A percentile compares a stretch with the other conserved stretches of the same genome.
Conservation (phyloP, 257 asterid species). For the Sherardia arvensis region DNA sequence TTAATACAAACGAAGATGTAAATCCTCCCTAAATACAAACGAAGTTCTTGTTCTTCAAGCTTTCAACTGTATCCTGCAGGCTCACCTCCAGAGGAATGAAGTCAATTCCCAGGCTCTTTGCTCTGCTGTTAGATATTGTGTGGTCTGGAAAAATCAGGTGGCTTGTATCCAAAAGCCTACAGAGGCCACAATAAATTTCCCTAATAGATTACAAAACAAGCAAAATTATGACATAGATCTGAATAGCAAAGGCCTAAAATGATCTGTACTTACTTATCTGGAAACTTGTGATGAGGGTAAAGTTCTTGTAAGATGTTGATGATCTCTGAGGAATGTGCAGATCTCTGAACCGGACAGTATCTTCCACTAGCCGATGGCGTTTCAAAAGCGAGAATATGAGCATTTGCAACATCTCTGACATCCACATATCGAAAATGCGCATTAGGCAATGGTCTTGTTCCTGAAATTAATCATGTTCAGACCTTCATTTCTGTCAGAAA, state of each 20-base stretch:
- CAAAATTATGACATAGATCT: no score
- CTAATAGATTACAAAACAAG: not conserved
- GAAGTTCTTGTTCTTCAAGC: not conserved
- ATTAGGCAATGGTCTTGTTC: not conserved
- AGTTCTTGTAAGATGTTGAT: constrained; percentile 34
- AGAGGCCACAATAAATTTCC: not conserved
- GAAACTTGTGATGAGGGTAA: constrained; percentile 36
- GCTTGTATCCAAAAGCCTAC: not conserved
- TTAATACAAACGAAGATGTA: no score
- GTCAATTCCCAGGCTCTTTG: not conserved
- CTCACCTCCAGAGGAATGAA: not conserved
- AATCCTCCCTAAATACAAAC: not conserved
- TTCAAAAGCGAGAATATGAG: constrained; percentile 59
- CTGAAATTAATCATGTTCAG: not conserved
- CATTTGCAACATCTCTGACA: constrained; percentile 56
- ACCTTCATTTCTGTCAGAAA: no score
- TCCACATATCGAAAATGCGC: constrained; percentile 18
- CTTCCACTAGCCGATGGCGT: constrained; percentile 32
- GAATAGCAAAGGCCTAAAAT: no score
- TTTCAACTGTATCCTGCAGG: not conserved
- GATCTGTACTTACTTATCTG: constrained; percentile 35
- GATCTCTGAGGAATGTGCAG: constrained; percentile 35
- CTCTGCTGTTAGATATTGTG: not conserved
- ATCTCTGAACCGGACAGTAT: constrained; percentile 39
- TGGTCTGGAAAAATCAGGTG: not conserved